Conservation (phyloP, 2,329 filamentous ascomycete genomes). For the Penicillium sp. region DNA sequence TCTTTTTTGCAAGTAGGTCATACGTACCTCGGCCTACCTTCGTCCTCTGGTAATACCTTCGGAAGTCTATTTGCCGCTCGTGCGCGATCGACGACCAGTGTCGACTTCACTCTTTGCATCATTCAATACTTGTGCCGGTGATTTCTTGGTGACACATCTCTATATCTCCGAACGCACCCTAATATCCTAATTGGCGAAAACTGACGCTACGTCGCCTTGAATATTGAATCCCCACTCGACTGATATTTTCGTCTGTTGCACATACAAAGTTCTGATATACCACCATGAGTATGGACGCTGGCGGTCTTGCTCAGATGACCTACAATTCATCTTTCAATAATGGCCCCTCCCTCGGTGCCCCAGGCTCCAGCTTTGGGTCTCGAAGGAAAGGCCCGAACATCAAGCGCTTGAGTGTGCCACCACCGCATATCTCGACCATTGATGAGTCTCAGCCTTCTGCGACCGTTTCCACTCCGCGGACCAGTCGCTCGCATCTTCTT, state of each 20-base stretch:
- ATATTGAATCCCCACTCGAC: conserved; percentile 30
- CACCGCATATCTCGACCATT: conserved; percentile 72
- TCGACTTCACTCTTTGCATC: conserved; percentile 23
- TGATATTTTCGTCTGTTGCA: conserved; percentile 30
- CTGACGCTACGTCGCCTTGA: conserved; percentile 13
- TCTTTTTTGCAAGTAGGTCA: conserved; percentile 24
- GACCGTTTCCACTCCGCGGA: conserved; percentile 80
- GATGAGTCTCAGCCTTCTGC: conserved; percentile 69
- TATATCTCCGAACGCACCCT: conserved; percentile 30
- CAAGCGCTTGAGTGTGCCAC: conserved; percentile 82
- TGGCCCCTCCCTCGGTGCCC: conserved; percentile 72
- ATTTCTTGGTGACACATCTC: conserved; percentile 22
- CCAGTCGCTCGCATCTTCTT: conserved; percentile 91
- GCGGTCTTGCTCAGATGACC: conserved; percentile 99
- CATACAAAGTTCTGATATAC: conserved; percentile 35
- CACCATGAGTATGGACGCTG: conserved; percentile 75
- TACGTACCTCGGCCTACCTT: not conserved
- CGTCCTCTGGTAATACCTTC: conserved; percentile 16
- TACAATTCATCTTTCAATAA: conserved; percentile 76
- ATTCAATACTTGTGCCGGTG: conserved; percentile 17
- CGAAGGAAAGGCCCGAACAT: conserved; percentile 83
- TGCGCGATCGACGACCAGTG: conserved; percentile 9
- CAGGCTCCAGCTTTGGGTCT: conserved; percentile 81
- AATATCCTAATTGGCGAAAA: conserved; percentile 38
- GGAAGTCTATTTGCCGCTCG: conserved; percentile 6